phyloP scores from a whole-genome alignment of 2,329 filamentous ascomycete genomes.

The Fusarium sp. region DNA sequence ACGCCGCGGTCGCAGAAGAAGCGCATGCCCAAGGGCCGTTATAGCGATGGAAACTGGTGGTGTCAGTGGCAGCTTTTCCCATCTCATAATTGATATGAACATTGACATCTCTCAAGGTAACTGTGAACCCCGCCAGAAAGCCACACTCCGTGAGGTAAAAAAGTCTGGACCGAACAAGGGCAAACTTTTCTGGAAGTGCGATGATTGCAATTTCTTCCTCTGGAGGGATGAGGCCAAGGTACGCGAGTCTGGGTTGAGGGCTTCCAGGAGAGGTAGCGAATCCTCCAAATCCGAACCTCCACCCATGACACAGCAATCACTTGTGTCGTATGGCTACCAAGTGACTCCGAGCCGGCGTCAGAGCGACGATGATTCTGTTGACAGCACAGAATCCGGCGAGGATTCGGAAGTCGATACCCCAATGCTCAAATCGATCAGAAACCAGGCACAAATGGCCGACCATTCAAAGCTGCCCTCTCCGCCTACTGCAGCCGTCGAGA shows the following conservation, averaged over 20 bases:
- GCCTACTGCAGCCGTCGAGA: constrained; percentile 2
- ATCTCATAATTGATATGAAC: neutral
- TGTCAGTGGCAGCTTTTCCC: constrained; percentile 41
- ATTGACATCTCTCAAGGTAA: constrained; percentile 47
- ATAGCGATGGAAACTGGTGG: constrained; percentile 48
- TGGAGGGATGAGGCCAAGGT: constrained; percentile 53
- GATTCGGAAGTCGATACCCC: constrained; percentile 14
- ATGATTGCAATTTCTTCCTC: constrained; percentile 56
- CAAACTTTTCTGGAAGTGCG: constrained; percentile 55
- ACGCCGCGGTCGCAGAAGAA: constrained; percentile 44
- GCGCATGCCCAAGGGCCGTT: constrained; percentile 46
- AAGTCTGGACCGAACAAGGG: constrained; percentile 53
- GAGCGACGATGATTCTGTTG: constrained; percentile 4
- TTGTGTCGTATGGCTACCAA: constrained; percentile 45
- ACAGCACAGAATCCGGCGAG: constrained; percentile 21
- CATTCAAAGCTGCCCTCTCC: neutral
- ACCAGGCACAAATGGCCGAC: neutral
- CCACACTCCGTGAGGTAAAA: constrained; percentile 49
- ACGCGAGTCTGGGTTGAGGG: constrained; percentile 41
- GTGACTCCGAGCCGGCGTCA: constrained; percentile 33
- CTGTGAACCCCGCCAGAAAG: constrained; percentile 52
- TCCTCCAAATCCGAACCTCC: constrained; percentile 40
- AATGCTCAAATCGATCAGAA: neutral
- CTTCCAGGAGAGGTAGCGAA: constrained; percentile 9
- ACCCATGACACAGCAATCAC: constrained; percentile 42